phyloP scores from a whole-genome alignment of 805 yeast genomes.

The Yamadazyma philogaea region DNA sequence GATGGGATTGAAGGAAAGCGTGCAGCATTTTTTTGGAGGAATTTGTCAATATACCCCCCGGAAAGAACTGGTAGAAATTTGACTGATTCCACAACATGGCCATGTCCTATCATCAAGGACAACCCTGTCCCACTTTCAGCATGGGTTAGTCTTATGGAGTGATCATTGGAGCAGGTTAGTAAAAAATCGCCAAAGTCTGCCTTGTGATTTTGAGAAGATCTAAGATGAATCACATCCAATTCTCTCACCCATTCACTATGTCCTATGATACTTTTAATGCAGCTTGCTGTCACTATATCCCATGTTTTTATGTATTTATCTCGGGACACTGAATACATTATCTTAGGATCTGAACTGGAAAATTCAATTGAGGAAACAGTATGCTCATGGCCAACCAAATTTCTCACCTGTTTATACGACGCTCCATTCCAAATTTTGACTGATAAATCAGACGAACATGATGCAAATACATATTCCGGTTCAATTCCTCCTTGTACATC shows the following conservation, averaged over 20 bases:
- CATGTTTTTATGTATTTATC: conserved; percentile 61
- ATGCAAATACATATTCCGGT: conserved; percentile 36
- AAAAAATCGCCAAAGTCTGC: conserved; percentile 50
- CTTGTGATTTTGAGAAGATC: conserved; percentile 9
- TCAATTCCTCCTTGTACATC: conserved; percentile 20
- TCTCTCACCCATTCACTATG: conserved; percentile 89
- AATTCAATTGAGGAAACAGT: conserved; percentile 66
- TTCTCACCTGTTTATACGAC: conserved; percentile 49
- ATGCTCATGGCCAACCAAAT: conserved; percentile 84
- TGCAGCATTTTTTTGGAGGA: conserved; percentile 30
- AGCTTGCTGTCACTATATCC: conserved; percentile 68
- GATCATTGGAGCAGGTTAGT: conserved; percentile 77
- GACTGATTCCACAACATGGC: conserved; percentile 76
- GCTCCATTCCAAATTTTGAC: conserved; percentile 73
- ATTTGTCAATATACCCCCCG: conserved; percentile 47
- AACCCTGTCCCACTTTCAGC: conserved; percentile 64
- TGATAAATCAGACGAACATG: conserved; percentile 50
- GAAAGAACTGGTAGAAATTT: conserved; percentile 59
- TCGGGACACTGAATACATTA: conserved; percentile 59
- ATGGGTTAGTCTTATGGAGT: conserved; percentile 65
- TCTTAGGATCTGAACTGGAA: conserved; percentile 43
- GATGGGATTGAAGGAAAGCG: conserved; percentile 32
- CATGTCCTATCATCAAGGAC: conserved; percentile 69
- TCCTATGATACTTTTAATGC: conserved; percentile 62
- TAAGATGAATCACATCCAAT: conserved; percentile 39